Evolutionary conservation across 1,139 yeast species (phyloP).

Genomic region (Debaryomyces coudertii): DNA sequence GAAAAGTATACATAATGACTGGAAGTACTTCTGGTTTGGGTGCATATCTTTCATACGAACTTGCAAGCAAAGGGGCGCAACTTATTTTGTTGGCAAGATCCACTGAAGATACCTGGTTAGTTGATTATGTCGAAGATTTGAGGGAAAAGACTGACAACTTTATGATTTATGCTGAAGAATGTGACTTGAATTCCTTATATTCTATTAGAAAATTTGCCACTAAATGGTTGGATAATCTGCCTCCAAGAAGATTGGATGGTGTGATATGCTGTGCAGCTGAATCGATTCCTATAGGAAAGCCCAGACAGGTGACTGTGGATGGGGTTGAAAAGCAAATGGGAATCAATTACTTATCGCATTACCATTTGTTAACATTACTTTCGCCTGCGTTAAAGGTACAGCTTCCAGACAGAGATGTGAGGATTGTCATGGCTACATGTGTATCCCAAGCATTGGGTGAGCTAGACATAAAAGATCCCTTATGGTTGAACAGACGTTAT

Average conservation of each 20-base stretch:
- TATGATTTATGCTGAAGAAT: slow-evolving; percentile 83
- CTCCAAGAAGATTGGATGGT: slow-evolving; percentile 90
- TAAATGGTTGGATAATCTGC: slow-evolving; percentile 86
- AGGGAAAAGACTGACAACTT: slow-evolving; percentile 70
- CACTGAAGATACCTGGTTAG: slow-evolving; percentile 71
- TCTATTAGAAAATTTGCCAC: slow-evolving; percentile 92
- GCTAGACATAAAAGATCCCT: slow-evolving; percentile 65
- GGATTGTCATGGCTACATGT: slow-evolving; percentile 77
- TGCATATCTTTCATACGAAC: slow-evolving; percentile 68
- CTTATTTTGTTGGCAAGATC: slow-evolving; percentile 70
- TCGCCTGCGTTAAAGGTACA: slow-evolving; percentile 84
- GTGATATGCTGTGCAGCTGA: slow-evolving; percentile 88
- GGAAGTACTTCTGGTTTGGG: slow-evolving; percentile 96
- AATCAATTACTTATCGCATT: slow-evolving; percentile 78
- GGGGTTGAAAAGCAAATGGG: slow-evolving; percentile 88
- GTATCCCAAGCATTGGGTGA: slow-evolving; percentile 74
- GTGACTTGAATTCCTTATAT: slow-evolving; percentile 75
- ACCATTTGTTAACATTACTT: slow-evolving; percentile 74
- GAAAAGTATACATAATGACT: slow-evolving; percentile 72
- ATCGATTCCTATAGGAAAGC: slow-evolving; percentile 64
- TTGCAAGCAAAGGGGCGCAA: slow-evolving; percentile 87
- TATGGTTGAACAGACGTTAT: slow-evolving; percentile 65
- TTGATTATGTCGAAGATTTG: slow-evolving; percentile 77
- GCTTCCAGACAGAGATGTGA: slow-evolving; percentile 92
- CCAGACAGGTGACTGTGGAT: slow-evolving; percentile 68